Evolutionary conservation across 352 stramenopile species (phyloP), one percentile per base, ranked within the genome.

Genomic region (Globisporangium sylvaticum): DNA sequence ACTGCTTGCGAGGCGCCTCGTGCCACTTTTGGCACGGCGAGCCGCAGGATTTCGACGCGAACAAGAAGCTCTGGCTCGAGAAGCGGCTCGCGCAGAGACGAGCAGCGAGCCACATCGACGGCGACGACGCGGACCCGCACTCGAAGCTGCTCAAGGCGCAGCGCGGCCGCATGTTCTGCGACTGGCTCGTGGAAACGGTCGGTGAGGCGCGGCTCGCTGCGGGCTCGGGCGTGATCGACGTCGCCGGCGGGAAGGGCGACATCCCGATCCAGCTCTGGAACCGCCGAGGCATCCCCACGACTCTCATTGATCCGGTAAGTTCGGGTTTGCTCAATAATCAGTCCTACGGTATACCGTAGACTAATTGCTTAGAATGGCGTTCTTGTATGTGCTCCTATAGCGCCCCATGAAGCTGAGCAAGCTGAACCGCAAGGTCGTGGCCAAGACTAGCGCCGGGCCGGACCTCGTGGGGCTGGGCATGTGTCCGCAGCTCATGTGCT

Each of bases 191-290:
- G 2, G 71, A 87, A 10, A 72, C 66, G n/a, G 71, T 94, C 39
- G 80, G 90, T 0, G 58, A 73, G 8, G 66, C 73, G 20, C 34
- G 44, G 9, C 71, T 97, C 29, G 64, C 64, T n/a, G 6, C 46
- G 1, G 87, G 89, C 8, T 73, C 73, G 3, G 90, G 90, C 15
- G 89, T 97, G 4, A 57, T 97, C n/a, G 90, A 97, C 53, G 79
- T 97, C 8, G 90, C 90, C 39, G 90, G 90, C 25, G 90, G 90
- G 48, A 95, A 95, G 75, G 90, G 90, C 34, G 87, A 96, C 65
- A 92, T 97, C 54, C 72, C 79, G 18, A 89, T 96, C 66, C 79
- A 96, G 70, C 75, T 97, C 10, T 90, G 82, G 76, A 91, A 93
- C 58, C 68, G 79, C 29, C 80, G 87, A 54, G 85, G 82, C 20